Conservation (phyloP, 1,284 basidiomycete species). For the Leccinum pachyderme region DNA sequence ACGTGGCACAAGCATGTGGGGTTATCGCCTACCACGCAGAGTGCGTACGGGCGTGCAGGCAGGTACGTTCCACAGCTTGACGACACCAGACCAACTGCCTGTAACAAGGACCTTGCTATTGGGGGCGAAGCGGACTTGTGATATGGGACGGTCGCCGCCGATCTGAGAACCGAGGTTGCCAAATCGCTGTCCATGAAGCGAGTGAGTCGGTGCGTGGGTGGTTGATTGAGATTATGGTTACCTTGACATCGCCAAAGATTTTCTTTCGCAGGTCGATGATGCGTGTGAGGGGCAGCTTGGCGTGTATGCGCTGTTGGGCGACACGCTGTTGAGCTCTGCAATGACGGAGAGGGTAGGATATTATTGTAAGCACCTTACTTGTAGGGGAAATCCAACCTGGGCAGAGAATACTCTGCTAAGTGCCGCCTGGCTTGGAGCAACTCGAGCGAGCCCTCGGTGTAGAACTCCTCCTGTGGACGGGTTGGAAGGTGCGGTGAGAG, state of each 20-base stretch:
- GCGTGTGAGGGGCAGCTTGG: constrained; percentile 83
- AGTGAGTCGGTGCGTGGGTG: constrained; percentile 6
- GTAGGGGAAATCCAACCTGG: constrained; percentile 76
- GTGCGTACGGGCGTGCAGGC: constrained; percentile 76
- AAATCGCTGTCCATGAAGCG: constrained; percentile 58
- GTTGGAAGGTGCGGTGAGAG: not conserved
- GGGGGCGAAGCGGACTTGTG: constrained; percentile 93
- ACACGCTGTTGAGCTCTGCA: constrained; percentile 90
- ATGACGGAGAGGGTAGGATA: constrained; percentile 36
- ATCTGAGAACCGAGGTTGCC: constrained; percentile 96
- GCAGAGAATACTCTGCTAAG: constrained; percentile 90
- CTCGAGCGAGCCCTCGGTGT: constrained; percentile 86
- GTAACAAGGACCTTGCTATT: constrained; percentile 87
- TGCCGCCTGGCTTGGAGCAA: constrained; percentile 80
- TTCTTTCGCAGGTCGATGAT: constrained; percentile 91
- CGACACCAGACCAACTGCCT: constrained; percentile 92
- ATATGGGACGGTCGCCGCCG: constrained; percentile 92
- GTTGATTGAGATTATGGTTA: constrained; percentile 29
- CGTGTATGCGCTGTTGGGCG: constrained; percentile 86
- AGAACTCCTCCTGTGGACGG: constrained; percentile 81
- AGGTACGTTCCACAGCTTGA: constrained; percentile 95
- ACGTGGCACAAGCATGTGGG: constrained; percentile 3
- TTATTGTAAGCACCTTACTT: constrained; percentile 77
- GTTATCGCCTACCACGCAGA: constrained; percentile 54
- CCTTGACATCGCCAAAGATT: constrained; percentile 87